These are phyloP conservation scores for Cyanodermella asteris DNA, from an alignment of 2,329 filamentous ascomycete species.

Conservation along the genomic window DNA sequence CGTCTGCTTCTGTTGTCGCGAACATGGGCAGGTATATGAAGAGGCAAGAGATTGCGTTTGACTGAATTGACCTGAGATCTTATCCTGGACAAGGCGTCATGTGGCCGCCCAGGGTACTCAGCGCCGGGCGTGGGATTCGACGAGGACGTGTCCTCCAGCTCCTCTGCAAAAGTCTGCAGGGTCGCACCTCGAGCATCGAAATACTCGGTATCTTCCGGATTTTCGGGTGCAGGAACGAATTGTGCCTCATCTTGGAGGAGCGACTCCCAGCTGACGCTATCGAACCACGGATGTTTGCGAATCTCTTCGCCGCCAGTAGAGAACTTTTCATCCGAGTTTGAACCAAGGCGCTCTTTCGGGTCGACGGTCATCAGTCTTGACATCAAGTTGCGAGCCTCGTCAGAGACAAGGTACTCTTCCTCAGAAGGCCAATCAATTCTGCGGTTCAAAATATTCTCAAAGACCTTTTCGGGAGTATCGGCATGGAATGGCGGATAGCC, in stretches of 20 bases:
- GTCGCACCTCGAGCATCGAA: slow-evolving; percentile 86
- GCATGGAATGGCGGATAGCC: slow-evolving; percentile 90
- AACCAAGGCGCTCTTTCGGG: slow-evolving; percentile 59
- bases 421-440: slow-evolving; percentile 85
- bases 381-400: slow-evolving; percentile 83
- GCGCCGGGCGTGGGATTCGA: slow-evolving; percentile 45
- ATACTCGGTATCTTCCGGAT: slow-evolving; percentile 94
- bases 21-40: slow-evolving; percentile 92
- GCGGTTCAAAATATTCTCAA: slow-evolving; percentile 82
- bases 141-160: slow-evolving; percentile 73
- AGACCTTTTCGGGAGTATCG: slow-evolving; percentile 72
- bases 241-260: slow-evolving; percentile 88
- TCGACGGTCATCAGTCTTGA: slow-evolving; percentile 76
- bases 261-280: slow-evolving; percentile 68
- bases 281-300: slow-evolving; percentile 72
- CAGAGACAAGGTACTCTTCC: slow-evolving; percentile 47
- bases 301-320: slow-evolving; percentile 78
- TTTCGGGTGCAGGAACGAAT: slow-evolving; percentile 78
- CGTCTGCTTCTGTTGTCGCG: slow-evolving; percentile 72
- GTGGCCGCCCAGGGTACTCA: slow-evolving; percentile 73
- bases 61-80: slow-evolving; percentile 68
- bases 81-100: slow-evolving; percentile 81
- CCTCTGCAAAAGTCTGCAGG: slow-evolving; percentile 76
- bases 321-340: slow-evolving; percentile 66
- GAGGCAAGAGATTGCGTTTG: slow-evolving; percentile 79